Base-by-base conservation (phyloP, 1,284 basidiomycete genomes). In the Heterobasidion parviporum region DNA sequence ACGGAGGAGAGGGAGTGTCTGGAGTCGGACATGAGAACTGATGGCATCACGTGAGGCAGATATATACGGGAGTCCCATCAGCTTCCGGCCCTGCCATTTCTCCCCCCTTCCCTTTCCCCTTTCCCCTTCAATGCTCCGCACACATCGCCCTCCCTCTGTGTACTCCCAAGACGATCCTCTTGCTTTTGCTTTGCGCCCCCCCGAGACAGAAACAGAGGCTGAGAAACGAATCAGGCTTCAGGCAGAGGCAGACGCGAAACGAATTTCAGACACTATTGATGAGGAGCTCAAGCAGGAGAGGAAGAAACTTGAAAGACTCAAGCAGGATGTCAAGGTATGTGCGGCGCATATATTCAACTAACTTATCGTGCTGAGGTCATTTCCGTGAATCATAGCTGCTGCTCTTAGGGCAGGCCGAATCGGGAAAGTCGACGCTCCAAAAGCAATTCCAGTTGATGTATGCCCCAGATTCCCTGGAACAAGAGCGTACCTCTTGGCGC, bases 401-500 rank as follows among this genome's bases (percentile, higher is more conserved):
- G 16, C 77, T 91, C 53, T 80, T 91, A 49, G 88, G 88, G 44
- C 88, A 91, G 64, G 88, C 89, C 49, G 88, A 91, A 73, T 89
- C 86, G 33, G 89, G 88, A 61, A 91, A 90, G 68, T 88, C 85
- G 16, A 90, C 87, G 1, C 76, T 91, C 35, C 87, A 89, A 67
- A 90, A 91, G 66, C 88, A 92, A 67, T 92, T 92, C 64, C 89
- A 92, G 69, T 80, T 92, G 59, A 86, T 92, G 79, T 90, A 91
- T 70, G 85, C 81, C 60, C 89, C 89, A 1, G 77, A 77, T 54
- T 82, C 84, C 12, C 74, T 92, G 54, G 87, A 92, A 56, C 78
- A 80, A 56, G 89, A 92, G 65, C 86, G 89, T 15, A 69, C 79
- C 41, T 90, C 89, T 26, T 92, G 89, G 89, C 81, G 84, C 52